These are phyloP conservation scores for Iberis pinnata DNA, from an alignment of 345 rosid genomes.

Conservation along the genomic window DNA sequence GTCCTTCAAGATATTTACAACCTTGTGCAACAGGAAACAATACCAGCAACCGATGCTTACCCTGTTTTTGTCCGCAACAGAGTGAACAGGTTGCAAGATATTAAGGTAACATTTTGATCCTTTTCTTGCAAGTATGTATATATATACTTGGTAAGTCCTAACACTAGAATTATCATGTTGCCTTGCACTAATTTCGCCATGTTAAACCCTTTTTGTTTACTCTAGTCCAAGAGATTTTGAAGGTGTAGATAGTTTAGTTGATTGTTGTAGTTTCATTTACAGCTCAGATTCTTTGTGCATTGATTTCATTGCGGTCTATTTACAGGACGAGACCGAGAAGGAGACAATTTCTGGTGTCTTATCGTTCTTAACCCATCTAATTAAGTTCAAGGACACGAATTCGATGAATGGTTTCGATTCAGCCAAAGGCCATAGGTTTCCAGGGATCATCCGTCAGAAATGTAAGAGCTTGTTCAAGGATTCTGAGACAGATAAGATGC, in stretches of 20 bases:
- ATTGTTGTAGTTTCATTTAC: background rate
- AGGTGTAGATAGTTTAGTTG: background rate
- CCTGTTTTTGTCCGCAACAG: slow-evolving; percentile 72
- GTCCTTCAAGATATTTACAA: slow-evolving; percentile 50
- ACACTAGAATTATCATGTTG: background rate
- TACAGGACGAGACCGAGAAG: slow-evolving; percentile 54
- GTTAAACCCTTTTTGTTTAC: background rate
- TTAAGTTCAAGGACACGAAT: slow-evolving; percentile 68
- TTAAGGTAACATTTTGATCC: slow-evolving; percentile 39
- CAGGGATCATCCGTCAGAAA: slow-evolving; percentile 45
- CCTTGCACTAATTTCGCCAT: background rate
- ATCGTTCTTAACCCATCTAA: slow-evolving; percentile 57
- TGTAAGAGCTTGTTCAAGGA: slow-evolving; percentile 43
- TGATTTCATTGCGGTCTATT: background rate
- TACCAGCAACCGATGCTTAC: slow-evolving; percentile 34
- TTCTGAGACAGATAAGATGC: slow-evolving; percentile 35
- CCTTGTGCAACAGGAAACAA: slow-evolving; percentile 31
- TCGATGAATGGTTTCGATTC: slow-evolving; percentile 45
- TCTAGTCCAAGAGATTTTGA: slow-evolving; percentile 2
- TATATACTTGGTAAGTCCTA: background rate
- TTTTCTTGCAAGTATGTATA: slow-evolving; percentile 1
- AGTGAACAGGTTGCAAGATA: slow-evolving; percentile 41
- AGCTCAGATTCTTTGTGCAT: background rate
- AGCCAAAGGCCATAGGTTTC: slow-evolving; percentile 54
- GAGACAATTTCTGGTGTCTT: slow-evolving; percentile 38